A percentile compares a stretch with the other conserved stretches of the same genome.
phyloP scores from a whole-genome alignment of 441 rosid species.

The Dalechampia spathulata region DNA sequence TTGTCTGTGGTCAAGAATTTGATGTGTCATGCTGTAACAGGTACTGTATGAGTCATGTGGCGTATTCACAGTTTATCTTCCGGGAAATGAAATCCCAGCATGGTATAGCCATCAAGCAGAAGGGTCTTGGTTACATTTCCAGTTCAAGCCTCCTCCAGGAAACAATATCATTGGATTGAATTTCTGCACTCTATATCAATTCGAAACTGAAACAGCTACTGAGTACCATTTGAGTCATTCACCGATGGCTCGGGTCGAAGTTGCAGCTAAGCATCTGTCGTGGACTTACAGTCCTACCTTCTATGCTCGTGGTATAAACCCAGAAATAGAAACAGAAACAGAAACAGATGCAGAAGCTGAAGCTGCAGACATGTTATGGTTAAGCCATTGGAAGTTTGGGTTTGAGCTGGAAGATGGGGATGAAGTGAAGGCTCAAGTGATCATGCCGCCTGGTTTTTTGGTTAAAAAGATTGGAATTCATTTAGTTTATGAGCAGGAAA shows the following conservation, averaged over 20 bases:
- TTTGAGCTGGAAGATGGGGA: constrained; percentile 1
- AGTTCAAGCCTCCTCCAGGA: too few relatives aligned
- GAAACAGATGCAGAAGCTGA: not conserved
- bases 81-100: constrained; percentile 4
- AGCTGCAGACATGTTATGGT: constrained; percentile 3
- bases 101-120: not conserved
- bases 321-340: too few relatives aligned
- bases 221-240: not conserved
- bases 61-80: not conserved
- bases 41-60: not conserved
- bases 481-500: not conserved
- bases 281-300: constrained; percentile 5
- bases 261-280: not conserved
- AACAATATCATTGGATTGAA: not conserved
- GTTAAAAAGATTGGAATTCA: not conserved
- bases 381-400: constrained; percentile 16
- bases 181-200: not conserved
- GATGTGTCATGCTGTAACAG: too few relatives aligned
- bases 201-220: not conserved
- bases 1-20: too few relatives aligned
- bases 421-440: not conserved
- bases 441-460: not conserved
- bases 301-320: too few relatives aligned
- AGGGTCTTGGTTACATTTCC: too few relatives aligned
- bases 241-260: not conserved